phyloP scores from a whole-genome alignment of 352 stramenopile species.

The Globisporangium megalacanthum region DNA sequence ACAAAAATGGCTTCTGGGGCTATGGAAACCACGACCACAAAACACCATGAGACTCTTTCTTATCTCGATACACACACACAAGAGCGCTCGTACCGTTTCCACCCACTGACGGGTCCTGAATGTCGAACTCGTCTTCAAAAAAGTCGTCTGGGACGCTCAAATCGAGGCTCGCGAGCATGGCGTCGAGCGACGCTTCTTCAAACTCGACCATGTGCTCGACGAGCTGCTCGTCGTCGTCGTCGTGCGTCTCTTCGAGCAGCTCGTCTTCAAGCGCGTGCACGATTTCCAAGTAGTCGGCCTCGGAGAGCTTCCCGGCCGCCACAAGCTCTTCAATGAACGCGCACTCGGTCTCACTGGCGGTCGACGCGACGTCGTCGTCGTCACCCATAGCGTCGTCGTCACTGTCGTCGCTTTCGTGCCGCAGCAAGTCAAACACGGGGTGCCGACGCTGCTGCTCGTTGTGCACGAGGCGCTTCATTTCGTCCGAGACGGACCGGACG shows the following conservation, averaged over 20 bases:
- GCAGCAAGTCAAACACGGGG: neutral
- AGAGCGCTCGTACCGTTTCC: constrained; percentile 7
- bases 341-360: neutral
- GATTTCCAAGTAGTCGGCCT: constrained; percentile 74
- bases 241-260: constrained; percentile 37
- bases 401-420: neutral
- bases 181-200: constrained; percentile 63
- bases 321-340: constrained; percentile 67
- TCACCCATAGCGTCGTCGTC: constrained; percentile 5
- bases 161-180: constrained; percentile 62
- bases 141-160: constrained; percentile 22
- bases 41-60: too few species aligned
- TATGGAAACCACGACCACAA: neutral
- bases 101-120: neutral
- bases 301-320: constrained; percentile 41
- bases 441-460: constrained; percentile 24
- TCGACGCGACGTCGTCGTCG: neutral
- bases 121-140: constrained; percentile 9
- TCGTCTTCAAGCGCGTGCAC: constrained; percentile 68
- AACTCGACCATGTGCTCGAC: constrained; percentile 59
- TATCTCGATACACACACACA: neutral
- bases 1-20: constrained; percentile 16
- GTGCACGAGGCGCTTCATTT: constrained; percentile 58
- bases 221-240: constrained; percentile 29
- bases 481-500: constrained; percentile 41